Base-by-base conservation (phyloP, 495 filamentous ascomycete genomes). In the Aspergillus asperescens region DNA sequence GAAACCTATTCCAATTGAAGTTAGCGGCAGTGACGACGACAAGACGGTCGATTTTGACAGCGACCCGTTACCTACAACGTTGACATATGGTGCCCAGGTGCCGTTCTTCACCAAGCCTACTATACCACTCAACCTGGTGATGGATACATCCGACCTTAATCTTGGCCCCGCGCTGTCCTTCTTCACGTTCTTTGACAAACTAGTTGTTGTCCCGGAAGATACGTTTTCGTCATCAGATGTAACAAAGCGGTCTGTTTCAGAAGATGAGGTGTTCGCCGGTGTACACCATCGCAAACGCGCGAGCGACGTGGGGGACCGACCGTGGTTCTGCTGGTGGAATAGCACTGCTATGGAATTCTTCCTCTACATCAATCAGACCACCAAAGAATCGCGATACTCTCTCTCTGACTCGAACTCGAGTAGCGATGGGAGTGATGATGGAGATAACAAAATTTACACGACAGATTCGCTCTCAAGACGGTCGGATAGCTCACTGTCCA, bases 251-350 rank as follows among this genome's bases (percentile, higher is more conserved):
- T 58, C 59, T 37, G 53, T 67, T 20, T 48, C 55, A 22, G 64
- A 66, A 39, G 64, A 68, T 10, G 60, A 62, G 16, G n/a, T 67
- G 32, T 44, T 56, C 35, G 54, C 51, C 9, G 59, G 48, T 46
- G 28, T 54, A 27, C 28, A 42, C 19, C 50, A 57, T 25, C 69
- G 76, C 32, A 83, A 78, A 52, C 60, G 77, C 15, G 58, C 74
- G 32, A 80, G 81, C 3, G 58, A 77, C 45, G 67, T 72, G 2
- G 82, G 83, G 0, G 84, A 91, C 29, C 81, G 77, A 45, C 85
- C 88, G 1, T 96, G 90, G 90, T 83, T 88, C 57, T 96, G 91
- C 65, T 85, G 78, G 61, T 96, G 89, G 89, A 90, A 92, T 53
- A 74, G 81, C 5, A 95, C 90, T 0, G 75, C 82, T 39, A 71